Evolutionary conservation across 345 rosid species (phyloP).

Genomic region (Aquilaria malaccensis): DNA sequence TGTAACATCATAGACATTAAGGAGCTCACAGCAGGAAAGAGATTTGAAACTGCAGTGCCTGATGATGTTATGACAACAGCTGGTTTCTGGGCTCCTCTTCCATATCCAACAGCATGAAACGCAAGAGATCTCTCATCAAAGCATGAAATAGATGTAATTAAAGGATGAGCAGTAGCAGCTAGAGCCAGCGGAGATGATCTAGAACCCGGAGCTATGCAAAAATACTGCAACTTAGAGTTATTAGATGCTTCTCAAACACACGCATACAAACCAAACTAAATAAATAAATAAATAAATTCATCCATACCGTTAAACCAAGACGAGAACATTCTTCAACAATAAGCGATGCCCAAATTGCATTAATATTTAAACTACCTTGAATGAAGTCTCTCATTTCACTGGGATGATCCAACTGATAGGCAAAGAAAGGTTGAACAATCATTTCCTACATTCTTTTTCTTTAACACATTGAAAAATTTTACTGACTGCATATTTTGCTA

Average conservation of each 20-base stretch:
- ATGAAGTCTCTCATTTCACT: constrained; percentile 30
- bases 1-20: too few relatives aligned
- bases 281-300: constrained; percentile 10
- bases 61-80: constrained; percentile 89
- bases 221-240: constrained; percentile 51
- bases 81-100: constrained; percentile 73
- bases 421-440: constrained; percentile 24
- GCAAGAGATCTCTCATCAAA: constrained; percentile 95
- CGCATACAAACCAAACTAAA: constrained; percentile 13
- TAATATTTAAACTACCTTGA: constrained; percentile 51
- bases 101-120: constrained; percentile 89
- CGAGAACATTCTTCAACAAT: constrained; percentile 89
- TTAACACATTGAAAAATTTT: constrained; percentile 5
- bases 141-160: constrained; percentile 68
- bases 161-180: constrained; percentile 84
- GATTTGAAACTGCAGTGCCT: constrained; percentile 98
- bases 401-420: constrained; percentile 53
- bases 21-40: constrained; percentile 74
- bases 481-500: constrained; percentile 3
- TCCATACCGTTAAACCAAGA: constrained; percentile 81
- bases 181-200: constrained; percentile 93
- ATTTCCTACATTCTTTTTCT: constrained; percentile 5
- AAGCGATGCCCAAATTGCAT: constrained; percentile 84
- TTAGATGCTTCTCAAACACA: constrained; percentile 37
- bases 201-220: constrained; percentile 97